Evolutionary conservation across 2,329 filamentous ascomycete genomes (phyloP), one percentile per base, ranked within the genome.

Genomic region (Apiospora sp.): DNA sequence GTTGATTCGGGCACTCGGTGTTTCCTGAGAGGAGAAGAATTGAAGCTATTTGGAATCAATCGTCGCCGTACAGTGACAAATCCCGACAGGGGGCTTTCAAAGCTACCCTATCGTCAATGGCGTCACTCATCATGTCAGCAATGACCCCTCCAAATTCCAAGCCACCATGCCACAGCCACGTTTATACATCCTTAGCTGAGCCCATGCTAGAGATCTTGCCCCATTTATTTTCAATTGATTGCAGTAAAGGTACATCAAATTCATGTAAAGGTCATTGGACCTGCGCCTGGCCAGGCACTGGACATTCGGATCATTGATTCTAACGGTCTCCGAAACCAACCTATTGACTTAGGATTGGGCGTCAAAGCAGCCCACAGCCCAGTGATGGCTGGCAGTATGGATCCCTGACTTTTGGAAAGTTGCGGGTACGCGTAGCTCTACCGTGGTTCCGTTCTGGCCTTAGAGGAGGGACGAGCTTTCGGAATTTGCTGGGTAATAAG

Each of bases 11-110:
- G 13, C 22, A 22, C 19, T 49, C 46, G 19, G 14, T 19, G 7
- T 37, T 7, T 16, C 41, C 24, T 68, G 58, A 27, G 37, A 43
- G 12, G 48, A 48, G 27, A n/a, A 27, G 30, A 34, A 37, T 16
- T 22, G 12, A 64, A n/a, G 34, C n/a, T 64, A 71, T 71, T 71
- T 71, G 70, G 70, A 71, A 71, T 71, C 70, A 71, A 41, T 64
- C 7, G 58, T 24, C 34, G 34, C 41, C 30, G 54, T 37, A 22
- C 30, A 34, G 54, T 61, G 54, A 37, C 54, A 61, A 61, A 61
- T 61, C 27, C 58, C 58, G 58, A 64, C 58, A 64, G 34, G 58
- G 54, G 54, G 58, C 19, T 13, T 13, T 30, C 30, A n/a, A 61
- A 34, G 19, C 54, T 61, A 37, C 54, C 58, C 58, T 64, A 24